A percentile compares a stretch with the other conserved stretches of the same genome.
These are phyloP conservation scores for Cnidoscolus chayamansa DNA, from an alignment of 441 rosid genomes.

Conservation along the genomic window DNA sequence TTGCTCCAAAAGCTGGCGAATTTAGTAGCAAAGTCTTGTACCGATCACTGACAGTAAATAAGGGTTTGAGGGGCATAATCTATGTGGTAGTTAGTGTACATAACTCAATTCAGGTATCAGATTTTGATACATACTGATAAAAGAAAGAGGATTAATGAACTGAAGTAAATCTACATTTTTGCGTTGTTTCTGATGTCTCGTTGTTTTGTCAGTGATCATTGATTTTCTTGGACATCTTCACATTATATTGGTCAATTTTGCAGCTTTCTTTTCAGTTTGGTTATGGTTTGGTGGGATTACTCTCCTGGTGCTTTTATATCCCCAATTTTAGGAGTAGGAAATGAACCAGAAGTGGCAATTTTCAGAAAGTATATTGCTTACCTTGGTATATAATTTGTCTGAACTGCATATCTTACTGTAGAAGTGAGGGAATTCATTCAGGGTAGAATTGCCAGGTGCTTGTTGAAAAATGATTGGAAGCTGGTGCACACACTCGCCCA, in stretches of 20 bases:
- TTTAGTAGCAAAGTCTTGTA: constrained; percentile 31
- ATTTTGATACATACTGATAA: constrained; percentile 6
- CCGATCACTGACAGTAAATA: constrained; percentile 20
- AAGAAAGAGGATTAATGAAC: neutral
- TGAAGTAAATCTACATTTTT: no score
- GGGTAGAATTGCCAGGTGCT: no score
- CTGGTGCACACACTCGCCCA: no score
- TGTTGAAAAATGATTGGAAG: no score
- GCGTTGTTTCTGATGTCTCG: no score
- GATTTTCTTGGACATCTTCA: neutral
- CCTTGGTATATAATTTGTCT: no score
- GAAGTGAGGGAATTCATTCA: no score
- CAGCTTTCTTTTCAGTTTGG: neutral
- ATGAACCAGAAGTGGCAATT: no score
- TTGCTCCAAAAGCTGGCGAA: constrained; percentile 16
- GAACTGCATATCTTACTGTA: no score
- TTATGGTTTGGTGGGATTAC: neutral
- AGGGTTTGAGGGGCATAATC: constrained; percentile 15
- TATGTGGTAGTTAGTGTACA: constrained; percentile 28
- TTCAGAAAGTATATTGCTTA: no score
- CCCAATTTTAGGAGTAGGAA: neutral
- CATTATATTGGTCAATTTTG: neutral
- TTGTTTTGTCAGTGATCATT: neutral
- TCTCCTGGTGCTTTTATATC: neutral
- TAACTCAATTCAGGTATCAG: constrained; percentile 21